Evolutionary conservation across 257 asterid genomes (phyloP), one percentile per base, ranked within the genome.

Genomic region (Jacaranda copaia): DNA sequence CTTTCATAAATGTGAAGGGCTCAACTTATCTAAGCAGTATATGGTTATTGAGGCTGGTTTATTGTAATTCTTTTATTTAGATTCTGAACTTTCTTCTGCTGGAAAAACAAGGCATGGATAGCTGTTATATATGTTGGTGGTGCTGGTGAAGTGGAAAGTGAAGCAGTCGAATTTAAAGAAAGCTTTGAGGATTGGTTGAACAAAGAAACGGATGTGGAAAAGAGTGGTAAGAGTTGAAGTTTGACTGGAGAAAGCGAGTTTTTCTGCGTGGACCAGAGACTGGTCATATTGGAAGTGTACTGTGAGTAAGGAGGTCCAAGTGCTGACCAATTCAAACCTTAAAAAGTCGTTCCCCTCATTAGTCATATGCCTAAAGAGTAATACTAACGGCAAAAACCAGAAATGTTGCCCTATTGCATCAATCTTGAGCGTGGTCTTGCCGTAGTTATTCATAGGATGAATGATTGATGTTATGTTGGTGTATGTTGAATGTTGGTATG

Each of bases 241-340:
- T 89, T 93, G 97, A 93, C 93, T 43, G 72, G 73, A 85, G 94
- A 92, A 88, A 92, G 61, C 94, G 91, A 86, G 90, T 86, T 73
- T 74, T 68, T 49, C 39, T 60, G 53, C 39, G 85, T 81, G 69
- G 89, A 84, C 90, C 48, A 74, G 87, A 84, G 87, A 74, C 72
- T 81, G 88, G 89, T 87, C 81, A 32, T 70, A 60, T 35, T 63
- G 74, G 32, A 51, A 43, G n/a, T 63, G 3, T 4, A n/a, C 32
- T 25, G 32, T 25, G 45, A 51, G 76, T 68, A 70, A 74, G 78
- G 32, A 46, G 35, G 79, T 76, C 77, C 48, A 74, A 82, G 79
- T 68, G 68, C 70, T 82, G 89, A 85, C 89, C 81, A 55, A 14
- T 85, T 89, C 94, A 87, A 89, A 84, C 71, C 64, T 48, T 12